phyloP scores from a whole-genome alignment of 2,329 filamentous ascomycete genomes.

The Aspergillus candidus region DNA sequence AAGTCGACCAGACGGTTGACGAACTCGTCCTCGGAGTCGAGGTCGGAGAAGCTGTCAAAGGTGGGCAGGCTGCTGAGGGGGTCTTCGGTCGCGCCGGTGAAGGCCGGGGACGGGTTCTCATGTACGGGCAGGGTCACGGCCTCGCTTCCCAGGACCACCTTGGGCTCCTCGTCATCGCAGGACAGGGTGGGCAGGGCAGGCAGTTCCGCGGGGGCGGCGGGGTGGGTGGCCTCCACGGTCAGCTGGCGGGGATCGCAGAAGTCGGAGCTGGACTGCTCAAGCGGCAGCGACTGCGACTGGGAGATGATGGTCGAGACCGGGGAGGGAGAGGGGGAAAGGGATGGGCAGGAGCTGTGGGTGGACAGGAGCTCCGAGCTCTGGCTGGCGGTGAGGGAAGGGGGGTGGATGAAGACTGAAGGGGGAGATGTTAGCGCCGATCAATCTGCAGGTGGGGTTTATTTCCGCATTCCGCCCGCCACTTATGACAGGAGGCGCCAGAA shows the following conservation, averaged over 20 bases:
- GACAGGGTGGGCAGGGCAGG: slow-evolving; percentile 52
- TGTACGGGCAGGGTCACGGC: slow-evolving; percentile 33
- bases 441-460: slow-evolving; percentile 4
- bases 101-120: slow-evolving; percentile 32
- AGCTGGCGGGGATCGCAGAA: slow-evolving; percentile 90
- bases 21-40: slow-evolving; percentile 88
- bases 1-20: slow-evolving; percentile 68
- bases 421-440: slow-evolving; percentile 21
- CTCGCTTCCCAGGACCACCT: slow-evolving; percentile 30
- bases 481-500: no score
- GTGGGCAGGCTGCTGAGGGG: slow-evolving; percentile 57
- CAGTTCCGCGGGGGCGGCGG: slow-evolving; percentile 53
- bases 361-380: slow-evolving; percentile 65
- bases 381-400: slow-evolving; percentile 58
- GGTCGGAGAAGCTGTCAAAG: slow-evolving; percentile 81
- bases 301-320: slow-evolving; percentile 70
- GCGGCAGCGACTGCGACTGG: slow-evolving; percentile 61
- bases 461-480: no score
- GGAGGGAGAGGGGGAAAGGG: slow-evolving; percentile 79
- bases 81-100: slow-evolving; percentile 42
- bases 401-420: slow-evolving; percentile 58
- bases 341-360: slow-evolving; percentile 64
- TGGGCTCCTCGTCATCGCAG: slow-evolving; percentile 36
- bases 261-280: slow-evolving; percentile 64
- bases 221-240: slow-evolving; percentile 57